Evolutionary conservation across 2,329 filamentous ascomycete genomes (phyloP).

Genomic region (Pseudogymnoascus sp.): DNA sequence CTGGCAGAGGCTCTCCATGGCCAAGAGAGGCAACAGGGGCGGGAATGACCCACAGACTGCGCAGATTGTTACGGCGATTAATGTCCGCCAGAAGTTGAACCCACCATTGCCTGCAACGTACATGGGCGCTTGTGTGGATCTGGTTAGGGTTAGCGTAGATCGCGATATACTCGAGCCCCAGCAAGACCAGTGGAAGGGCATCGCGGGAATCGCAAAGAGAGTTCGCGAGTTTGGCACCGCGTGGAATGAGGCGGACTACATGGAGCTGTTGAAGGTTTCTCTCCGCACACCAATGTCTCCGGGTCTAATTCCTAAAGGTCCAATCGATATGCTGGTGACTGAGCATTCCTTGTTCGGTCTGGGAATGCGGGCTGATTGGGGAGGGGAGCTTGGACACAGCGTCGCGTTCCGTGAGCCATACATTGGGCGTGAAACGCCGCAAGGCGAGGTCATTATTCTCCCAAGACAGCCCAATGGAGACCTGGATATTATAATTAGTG

Average conservation of each 20-base stretch:
- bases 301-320: not conserved
- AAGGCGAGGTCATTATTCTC: slow-evolving; percentile 2
- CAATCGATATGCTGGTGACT: slow-evolving; percentile 1
- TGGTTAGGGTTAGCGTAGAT: not conserved
- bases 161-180: not conserved
- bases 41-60: not conserved
- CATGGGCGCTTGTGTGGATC: slow-evolving; percentile 5
- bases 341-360: not conserved
- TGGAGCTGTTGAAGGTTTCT: not conserved
- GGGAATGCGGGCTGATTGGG: slow-evolving; percentile 3
- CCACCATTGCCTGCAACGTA: not conserved
- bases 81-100: not conserved
- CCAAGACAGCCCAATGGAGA: not conserved
- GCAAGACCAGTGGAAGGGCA: not conserved
- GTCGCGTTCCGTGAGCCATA: slow-evolving; percentile 5
- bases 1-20: slow-evolving; percentile 1
- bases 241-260: not conserved
- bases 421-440: not conserved
- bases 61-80: not conserved
- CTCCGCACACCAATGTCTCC: not conserved
- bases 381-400: not conserved
- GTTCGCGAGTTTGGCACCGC: not conserved
- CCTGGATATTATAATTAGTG: not conserved
- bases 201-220: not conserved
- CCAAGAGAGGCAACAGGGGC: not conserved